Percentiles rank a stretch among this genome's conserved stretches.
These are phyloP conservation scores for Gleditsia sinensis DNA, from an alignment of 306 rosid genomes.

Conservation along the genomic window DNA sequence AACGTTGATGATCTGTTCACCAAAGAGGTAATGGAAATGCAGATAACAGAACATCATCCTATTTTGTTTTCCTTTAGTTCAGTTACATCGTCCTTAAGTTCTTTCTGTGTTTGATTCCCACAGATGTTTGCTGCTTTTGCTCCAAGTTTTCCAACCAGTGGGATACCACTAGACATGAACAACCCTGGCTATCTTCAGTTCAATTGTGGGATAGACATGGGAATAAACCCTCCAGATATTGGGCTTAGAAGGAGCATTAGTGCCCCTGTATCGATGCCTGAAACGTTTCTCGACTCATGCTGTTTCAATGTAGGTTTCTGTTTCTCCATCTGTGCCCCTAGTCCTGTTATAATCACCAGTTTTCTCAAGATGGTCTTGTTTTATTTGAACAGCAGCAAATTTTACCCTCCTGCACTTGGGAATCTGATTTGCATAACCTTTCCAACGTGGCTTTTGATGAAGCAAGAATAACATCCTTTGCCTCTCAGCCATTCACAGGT, in stretches of 20 bases:
- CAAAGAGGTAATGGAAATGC: slow-evolving; percentile 65
- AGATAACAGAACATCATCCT: background rate
- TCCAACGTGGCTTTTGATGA: slow-evolving; percentile 53
- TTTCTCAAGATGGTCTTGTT: slow-evolving; percentile 22
- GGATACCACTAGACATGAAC: slow-evolving; percentile 57
- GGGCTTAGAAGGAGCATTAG: slow-evolving; percentile 58
- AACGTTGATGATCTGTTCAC: slow-evolving; percentile 66
- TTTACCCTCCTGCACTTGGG: slow-evolving; percentile 60
- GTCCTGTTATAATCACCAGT: background rate
- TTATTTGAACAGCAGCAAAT: slow-evolving; percentile 45
- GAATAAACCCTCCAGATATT: slow-evolving; percentile 51
- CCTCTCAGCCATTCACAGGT: slow-evolving; percentile 61
- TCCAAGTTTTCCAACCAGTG: slow-evolving; percentile 53
- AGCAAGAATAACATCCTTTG: slow-evolving; percentile 48
- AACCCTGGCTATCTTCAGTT: slow-evolving; percentile 55
- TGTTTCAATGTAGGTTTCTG: slow-evolving; percentile 56
- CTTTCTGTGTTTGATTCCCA: no score
- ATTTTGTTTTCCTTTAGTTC: background rate
- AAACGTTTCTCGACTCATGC: slow-evolving; percentile 62
- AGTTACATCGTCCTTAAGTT: no score
- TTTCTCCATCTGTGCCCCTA: background rate
- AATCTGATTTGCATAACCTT: slow-evolving; percentile 59
- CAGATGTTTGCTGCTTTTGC: slow-evolving; percentile 64
- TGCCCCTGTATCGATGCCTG: slow-evolving; percentile 66
- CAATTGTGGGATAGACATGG: slow-evolving; percentile 59